These are phyloP conservation scores for Citrus inodora DNA, from an alignment of 345 rosid species.

Conservation along the genomic window DNA sequence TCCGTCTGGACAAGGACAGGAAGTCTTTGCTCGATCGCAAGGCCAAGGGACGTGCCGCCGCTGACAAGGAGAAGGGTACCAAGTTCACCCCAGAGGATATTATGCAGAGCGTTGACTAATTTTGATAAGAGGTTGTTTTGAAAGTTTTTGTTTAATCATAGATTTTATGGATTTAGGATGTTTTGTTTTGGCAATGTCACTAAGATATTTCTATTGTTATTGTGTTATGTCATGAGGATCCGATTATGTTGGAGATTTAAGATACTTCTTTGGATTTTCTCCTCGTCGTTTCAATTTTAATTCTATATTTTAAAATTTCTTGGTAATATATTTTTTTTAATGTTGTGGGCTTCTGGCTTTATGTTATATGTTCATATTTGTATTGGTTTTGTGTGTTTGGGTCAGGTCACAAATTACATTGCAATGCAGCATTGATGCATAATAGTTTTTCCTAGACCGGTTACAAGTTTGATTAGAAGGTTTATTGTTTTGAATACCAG, in stretches of 20 bases:
- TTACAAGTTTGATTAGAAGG: not conserved
- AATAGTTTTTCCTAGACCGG: not conserved
- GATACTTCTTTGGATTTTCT: not conserved
- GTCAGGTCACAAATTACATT: too few species aligned
- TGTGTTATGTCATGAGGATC: constrained; percentile 4
- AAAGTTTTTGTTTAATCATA: not conserved
- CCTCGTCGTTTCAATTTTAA: not conserved
- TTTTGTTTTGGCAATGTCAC: constrained; percentile 1
- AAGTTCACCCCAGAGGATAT: constrained; percentile 73
- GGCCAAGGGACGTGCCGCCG: constrained; percentile 75
- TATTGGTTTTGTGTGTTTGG: too few species aligned
- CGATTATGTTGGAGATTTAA: not conserved
- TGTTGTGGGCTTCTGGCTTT: not conserved
- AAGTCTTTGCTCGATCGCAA: constrained; percentile 69
- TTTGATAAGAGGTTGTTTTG: not conserved
- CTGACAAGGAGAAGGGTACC: constrained; percentile 77
- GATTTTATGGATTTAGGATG: constrained; percentile 6
- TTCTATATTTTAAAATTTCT: constrained; percentile 11
- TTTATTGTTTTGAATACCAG: not conserved
- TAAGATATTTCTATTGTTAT: not conserved
- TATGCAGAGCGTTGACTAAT: constrained; percentile 71
- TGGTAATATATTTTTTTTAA: not conserved
- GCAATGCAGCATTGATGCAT: not conserved
- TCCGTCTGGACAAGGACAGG: constrained; percentile 71
- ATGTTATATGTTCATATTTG: too few species aligned